These are phyloP conservation scores for Coemansia sp. DNA, from an alignment of 192 early-diverging fungal species.

Conservation along the genomic window DNA sequence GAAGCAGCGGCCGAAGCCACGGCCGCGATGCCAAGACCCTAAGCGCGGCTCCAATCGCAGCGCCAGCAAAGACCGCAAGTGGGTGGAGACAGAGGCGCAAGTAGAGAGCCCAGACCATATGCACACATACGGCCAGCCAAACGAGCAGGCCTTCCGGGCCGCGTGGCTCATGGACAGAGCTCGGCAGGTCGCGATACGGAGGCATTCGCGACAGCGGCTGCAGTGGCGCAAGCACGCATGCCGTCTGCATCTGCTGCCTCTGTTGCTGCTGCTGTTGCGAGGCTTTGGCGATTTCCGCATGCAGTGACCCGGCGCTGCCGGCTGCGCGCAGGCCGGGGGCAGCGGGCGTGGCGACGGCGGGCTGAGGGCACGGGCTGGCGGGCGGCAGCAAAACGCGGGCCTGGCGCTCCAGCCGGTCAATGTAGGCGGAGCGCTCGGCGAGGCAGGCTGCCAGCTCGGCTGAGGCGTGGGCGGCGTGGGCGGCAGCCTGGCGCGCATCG, in stretches of 20 bases:
- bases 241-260: constrained; percentile 3
- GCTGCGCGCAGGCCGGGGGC: not conserved
- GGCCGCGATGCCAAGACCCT: constrained; percentile 5
- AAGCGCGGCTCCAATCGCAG: constrained; percentile 8
- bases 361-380: not conserved
- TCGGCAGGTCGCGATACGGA: not conserved
- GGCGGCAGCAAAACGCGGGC: not conserved
- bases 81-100: constrained; percentile 22
- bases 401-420: constrained; percentile 22
- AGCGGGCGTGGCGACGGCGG: not conserved
- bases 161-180: not conserved
- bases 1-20: constrained; percentile 2
- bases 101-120: constrained; percentile 39
- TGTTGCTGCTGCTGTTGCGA: constrained; percentile 2
- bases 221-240: not conserved
- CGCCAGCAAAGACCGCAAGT: constrained; percentile 5
- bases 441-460: constrained; percentile 11
- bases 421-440: constrained; percentile 9
- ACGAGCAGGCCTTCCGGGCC: constrained; percentile 2
- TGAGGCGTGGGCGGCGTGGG: constrained; percentile 2
- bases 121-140: constrained; percentile 36
- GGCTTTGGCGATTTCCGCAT: constrained; percentile 38
- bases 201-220: not conserved
- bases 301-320: constrained; percentile 4
- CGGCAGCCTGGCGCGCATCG: constrained; percentile 10